phyloP scores from a whole-genome alignment of 495 filamentous ascomycete species.

The Neurospora sp. region DNA sequence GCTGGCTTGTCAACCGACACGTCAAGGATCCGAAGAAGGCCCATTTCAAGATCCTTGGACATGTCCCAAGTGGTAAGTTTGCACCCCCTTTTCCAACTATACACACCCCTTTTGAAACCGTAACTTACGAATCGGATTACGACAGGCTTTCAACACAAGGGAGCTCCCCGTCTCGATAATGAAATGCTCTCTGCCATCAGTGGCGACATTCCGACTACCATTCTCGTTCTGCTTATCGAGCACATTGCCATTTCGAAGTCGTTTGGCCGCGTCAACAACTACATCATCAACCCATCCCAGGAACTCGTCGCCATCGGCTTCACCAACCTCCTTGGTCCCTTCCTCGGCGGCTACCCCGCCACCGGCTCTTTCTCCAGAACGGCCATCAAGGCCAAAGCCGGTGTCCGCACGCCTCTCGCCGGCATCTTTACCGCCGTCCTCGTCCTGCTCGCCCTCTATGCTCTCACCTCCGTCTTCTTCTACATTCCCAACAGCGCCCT shows the following conservation, averaged over 20 bases:
- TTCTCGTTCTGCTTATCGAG: conserved; percentile 44
- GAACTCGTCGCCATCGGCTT: conserved; percentile 46
- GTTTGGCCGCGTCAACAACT: conserved; percentile 45
- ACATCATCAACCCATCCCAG: conserved; percentile 44
- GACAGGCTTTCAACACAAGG: conserved; percentile 35
- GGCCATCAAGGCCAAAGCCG: conserved; percentile 40
- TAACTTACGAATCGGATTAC: neutral
- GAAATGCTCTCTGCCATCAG: conserved; percentile 25
- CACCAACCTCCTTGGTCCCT: conserved; percentile 41
- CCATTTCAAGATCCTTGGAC: conserved; percentile 32
- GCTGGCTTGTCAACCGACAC: conserved; percentile 26
- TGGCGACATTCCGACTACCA: conserved; percentile 26
- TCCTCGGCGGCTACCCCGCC: conserved; percentile 42
- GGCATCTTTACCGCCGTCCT: conserved; percentile 43
- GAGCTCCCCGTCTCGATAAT: conserved; percentile 24
- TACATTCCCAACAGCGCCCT: conserved; percentile 38
- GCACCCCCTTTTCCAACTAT: neutral
- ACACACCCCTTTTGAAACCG: neutral
- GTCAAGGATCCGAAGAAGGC: conserved; percentile 17
- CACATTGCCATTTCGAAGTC: conserved; percentile 47
- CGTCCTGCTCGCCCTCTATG: conserved; percentile 43
- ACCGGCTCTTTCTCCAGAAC: conserved; percentile 45
- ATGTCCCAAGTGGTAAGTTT: conserved; percentile 32
- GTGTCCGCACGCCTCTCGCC: conserved; percentile 43
- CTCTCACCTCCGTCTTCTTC: conserved; percentile 41